Conservation (phyloP, 148 eudicot species). For the Rhododendron williamsianum region DNA sequence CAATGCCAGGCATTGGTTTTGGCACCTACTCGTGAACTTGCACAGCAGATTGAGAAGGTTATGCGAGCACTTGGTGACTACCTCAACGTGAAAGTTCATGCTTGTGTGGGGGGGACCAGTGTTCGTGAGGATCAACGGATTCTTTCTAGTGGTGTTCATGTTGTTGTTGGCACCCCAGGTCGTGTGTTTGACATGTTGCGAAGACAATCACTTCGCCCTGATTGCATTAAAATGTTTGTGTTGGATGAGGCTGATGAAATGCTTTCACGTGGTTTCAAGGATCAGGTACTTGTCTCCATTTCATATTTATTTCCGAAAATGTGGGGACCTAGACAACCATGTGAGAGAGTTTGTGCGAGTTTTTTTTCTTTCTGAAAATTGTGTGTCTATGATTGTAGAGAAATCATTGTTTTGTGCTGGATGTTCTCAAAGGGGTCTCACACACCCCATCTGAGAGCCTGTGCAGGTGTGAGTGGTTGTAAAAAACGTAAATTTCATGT, state of each 20-base stretch:
- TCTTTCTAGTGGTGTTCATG: slow-evolving; percentile 63
- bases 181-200: slow-evolving; percentile 78
- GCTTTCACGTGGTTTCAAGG: slow-evolving; percentile 83
- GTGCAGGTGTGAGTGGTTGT: background rate
- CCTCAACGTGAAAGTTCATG: slow-evolving; percentile 72
- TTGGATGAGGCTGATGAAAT: slow-evolving; percentile 87
- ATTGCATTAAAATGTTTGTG: slow-evolving; percentile 64
- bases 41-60: slow-evolving; percentile 60
- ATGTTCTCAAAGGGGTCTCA: background rate
- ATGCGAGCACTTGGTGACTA: slow-evolving; percentile 71
- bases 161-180: slow-evolving; percentile 80
- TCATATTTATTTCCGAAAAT: background rate
- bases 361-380: too few relatives aligned
- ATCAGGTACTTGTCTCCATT: slow-evolving; percentile 45
- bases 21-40: slow-evolving; percentile 61
- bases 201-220: slow-evolving; percentile 59
- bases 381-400: background rate
- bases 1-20: slow-evolving; percentile 55
- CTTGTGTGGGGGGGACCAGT: slow-evolving; percentile 86
- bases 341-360: background rate
- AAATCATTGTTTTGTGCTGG: background rate
- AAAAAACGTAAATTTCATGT: background rate
- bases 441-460: background rate
- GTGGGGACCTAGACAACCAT: background rate
- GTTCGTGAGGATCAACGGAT: slow-evolving; percentile 75